Evolutionary conservation across 805 yeast genomes (phyloP).

Genomic region (Lipomyces chichibuensis): DNA sequence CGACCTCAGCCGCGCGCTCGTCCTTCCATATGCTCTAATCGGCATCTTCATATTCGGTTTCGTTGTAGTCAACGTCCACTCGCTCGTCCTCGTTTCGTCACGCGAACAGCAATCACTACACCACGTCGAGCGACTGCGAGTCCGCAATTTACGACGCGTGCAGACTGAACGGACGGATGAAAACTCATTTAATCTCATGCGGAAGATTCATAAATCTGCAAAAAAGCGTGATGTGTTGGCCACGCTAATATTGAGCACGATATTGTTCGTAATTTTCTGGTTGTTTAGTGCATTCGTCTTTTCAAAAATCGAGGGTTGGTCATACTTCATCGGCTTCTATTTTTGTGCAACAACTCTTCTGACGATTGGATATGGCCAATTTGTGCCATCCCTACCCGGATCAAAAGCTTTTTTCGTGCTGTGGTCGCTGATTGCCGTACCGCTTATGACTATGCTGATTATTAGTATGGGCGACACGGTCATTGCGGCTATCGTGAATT

Average conservation of each 20-base stretch:
- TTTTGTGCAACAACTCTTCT: constrained; percentile 74
- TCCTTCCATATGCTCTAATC: constrained; percentile 63
- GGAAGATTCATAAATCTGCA: constrained; percentile 49
- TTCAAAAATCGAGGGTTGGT: constrained; percentile 65
- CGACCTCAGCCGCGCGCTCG: constrained; percentile 59
- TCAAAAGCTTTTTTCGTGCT: constrained; percentile 74
- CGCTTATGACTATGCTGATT: constrained; percentile 82
- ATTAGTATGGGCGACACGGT: constrained; percentile 70
- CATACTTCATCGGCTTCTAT: constrained; percentile 68
- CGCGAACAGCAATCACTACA: constrained; percentile 70
- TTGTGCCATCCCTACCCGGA: constrained; percentile 61
- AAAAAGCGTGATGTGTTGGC: constrained; percentile 41
- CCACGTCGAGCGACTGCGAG: constrained; percentile 58
- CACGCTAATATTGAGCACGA: neutral
- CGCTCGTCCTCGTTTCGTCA: constrained; percentile 62
- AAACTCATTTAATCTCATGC: constrained; percentile 62
- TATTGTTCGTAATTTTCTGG: constrained; percentile 54
- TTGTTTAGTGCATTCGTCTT: constrained; percentile 72
- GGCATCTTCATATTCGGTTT: constrained; percentile 78
- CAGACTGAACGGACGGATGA: constrained; percentile 1
- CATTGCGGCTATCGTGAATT: constrained; percentile 28
- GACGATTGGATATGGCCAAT: constrained; percentile 86
- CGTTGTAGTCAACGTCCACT: constrained; percentile 70
- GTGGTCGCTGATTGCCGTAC: constrained; percentile 84
- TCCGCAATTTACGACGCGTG: constrained; percentile 38